A percentile compares a stretch with the other conserved stretches of the same genome.
Evolutionary conservation across 257 asterid genomes (phyloP).

Genomic region (Solanum boliviense): DNA sequence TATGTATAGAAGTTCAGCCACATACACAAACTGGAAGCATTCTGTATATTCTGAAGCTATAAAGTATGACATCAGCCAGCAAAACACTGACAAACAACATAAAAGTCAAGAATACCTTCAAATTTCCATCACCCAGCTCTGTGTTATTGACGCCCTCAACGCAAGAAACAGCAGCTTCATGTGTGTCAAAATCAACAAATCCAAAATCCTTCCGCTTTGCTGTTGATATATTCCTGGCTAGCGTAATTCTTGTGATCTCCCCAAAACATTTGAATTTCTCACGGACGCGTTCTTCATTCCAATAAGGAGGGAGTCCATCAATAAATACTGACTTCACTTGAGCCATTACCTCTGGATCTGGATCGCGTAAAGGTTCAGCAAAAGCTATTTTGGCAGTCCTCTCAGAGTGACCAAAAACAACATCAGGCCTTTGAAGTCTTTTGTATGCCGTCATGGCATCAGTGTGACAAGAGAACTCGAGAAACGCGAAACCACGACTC

Average conservation of each 20-base stretch:
- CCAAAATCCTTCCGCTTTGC: slow-evolving; percentile 65
- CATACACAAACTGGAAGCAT: neutral
- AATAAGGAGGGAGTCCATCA: slow-evolving; percentile 54
- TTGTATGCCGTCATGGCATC: slow-evolving; percentile 53
- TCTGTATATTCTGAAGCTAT: neutral
- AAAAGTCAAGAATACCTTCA: slow-evolving; percentile 26
- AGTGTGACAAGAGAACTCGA: slow-evolving; percentile 44
- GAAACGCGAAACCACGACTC: slow-evolving; percentile 57
- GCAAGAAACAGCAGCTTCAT: slow-evolving; percentile 54
- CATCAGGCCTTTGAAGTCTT: slow-evolving; percentile 53
- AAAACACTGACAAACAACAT: neutral
- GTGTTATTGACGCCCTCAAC: slow-evolving; percentile 35
- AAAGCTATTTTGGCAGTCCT: slow-evolving; percentile 61
- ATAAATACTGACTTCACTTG: slow-evolving; percentile 54
- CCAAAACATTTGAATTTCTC: slow-evolving; percentile 38
- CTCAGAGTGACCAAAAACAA: slow-evolving; percentile 44
- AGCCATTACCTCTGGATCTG: slow-evolving; percentile 59
- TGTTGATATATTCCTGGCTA: slow-evolving; percentile 51
- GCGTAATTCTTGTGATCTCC: slow-evolving; percentile 28
- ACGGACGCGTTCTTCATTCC: slow-evolving; percentile 48
- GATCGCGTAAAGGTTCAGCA: slow-evolving; percentile 58
- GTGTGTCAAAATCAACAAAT: slow-evolving; percentile 44
- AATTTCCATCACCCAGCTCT: slow-evolving; percentile 39
- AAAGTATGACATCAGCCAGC: neutral
- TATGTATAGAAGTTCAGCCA: neutral